Evolutionary conservation across 805 yeast species (phyloP), one percentile per base, ranked within the genome.

Genomic region (Peterozyma toletana): DNA sequence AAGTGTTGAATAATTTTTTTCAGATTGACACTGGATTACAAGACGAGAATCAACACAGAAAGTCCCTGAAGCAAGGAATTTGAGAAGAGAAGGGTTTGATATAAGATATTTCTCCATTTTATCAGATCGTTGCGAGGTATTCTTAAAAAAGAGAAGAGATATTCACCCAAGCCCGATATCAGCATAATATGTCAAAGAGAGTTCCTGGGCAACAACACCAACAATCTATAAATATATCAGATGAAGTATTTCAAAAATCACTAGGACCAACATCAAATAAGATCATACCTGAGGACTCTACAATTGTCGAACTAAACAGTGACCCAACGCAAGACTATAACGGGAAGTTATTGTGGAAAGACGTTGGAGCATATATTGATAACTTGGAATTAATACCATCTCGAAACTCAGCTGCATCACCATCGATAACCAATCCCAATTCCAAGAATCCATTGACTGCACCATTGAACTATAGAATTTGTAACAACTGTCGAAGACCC

Each of bases 401-500:
- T 2, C 31, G 35, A 14, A 17, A 30, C 9, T n/a, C 5, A 9
- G 42, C 33, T 15, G 29, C 42, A 27, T 29, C 15, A 34, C 40
- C 46, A 14, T 14, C 35, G 27, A n/a, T 37, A 16, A 35, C 46
- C 14, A 41, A 44, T 3, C 29, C 40, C 16, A 50, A 47, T 15
- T 48, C 49, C 17, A 56, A 46, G 17, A 60, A 59, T 39, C 76
- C 77, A 3, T 55, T 75, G 17, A 54, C 54, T 11, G 58, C 59
- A 11, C 66, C 69, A 1, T 38, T 71, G 4, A 63, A 63, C 30
- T 75, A 74, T 48, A 57, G 75, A 35, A 66, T 71, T 39, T 75
- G 80, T 53, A 72, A 69, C 41, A 57, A 57, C 40, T 75, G 80
- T 52, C 63, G 63, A 37, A 62, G 68, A 42, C 80, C 80, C 2